Percentiles rank a stretch among this genome's conserved stretches.
Evolutionary conservation across 805 yeast genomes (phyloP).

Genomic region (Candida parachauliodes): DNA sequence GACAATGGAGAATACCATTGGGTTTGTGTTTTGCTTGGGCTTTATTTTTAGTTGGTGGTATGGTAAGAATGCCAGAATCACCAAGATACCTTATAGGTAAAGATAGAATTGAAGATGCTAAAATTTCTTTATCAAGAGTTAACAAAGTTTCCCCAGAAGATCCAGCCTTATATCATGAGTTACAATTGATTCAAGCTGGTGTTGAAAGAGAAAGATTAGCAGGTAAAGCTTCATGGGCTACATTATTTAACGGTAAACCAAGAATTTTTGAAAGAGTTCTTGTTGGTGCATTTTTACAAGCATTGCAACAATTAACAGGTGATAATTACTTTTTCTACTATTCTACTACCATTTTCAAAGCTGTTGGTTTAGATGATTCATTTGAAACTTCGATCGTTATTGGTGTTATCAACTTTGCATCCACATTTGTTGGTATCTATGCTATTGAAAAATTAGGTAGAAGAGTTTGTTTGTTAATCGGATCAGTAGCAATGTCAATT

Average conservation of each 20-base stretch:
- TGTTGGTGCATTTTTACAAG: conserved; percentile 57
- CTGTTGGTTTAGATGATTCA: conserved; percentile 49
- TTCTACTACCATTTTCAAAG: conserved; percentile 51
- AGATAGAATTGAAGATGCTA: conserved; percentile 50
- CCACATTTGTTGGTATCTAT: conserved; percentile 50
- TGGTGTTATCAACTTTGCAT: conserved; percentile 52
- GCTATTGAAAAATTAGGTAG: conserved; percentile 51
- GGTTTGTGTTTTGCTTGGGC: conserved; percentile 54
- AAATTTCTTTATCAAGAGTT: conserved; percentile 48
- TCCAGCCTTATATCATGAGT: conserved; percentile 50
- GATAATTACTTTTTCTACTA: conserved; percentile 62
- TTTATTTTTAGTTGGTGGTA: conserved; percentile 44
- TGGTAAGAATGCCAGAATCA: conserved; percentile 64
- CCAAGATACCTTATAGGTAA: conserved; percentile 59
- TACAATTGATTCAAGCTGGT: conserved; percentile 54
- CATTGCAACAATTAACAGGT: conserved; percentile 56
- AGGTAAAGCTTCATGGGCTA: conserved; percentile 64
- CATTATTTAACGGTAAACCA: conserved; percentile 61
- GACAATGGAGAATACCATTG: conserved; percentile 68
- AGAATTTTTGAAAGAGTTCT: conserved; percentile 52
- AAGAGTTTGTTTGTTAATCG: conserved; percentile 40
- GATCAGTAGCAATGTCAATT: conserved; percentile 46
- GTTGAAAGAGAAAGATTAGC: conserved; percentile 57
- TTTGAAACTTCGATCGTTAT: conserved; percentile 51
- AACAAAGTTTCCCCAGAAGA: conserved; percentile 54